Percentiles rank a stretch among this genome's conserved stretches.
Evolutionary conservation across 768 basidiomycete species (phyloP).

Genomic region (Leucosporidium scottii): DNA sequence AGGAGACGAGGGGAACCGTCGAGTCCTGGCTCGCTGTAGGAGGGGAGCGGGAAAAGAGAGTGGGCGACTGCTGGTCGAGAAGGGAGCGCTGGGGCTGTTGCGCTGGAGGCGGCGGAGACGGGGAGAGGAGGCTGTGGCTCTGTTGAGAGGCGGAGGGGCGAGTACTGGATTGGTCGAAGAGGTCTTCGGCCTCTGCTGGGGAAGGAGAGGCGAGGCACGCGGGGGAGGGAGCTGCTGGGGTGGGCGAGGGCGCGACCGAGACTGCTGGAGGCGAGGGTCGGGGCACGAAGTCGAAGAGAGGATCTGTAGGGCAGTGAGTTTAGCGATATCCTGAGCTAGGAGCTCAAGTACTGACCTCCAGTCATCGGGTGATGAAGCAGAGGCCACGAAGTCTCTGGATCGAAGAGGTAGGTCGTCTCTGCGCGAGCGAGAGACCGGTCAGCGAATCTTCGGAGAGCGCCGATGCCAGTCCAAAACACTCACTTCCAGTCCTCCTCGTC

Average conservation of each 20-base stretch:
- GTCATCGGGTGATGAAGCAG: slow-evolving; percentile 12
- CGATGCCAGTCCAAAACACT: no score
- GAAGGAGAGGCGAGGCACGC: not conserved
- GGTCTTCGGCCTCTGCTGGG: no score
- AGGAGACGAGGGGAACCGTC: not conserved
- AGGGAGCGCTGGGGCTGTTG: not conserved
- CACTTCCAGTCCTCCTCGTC: not conserved
- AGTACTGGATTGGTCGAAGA: no score
- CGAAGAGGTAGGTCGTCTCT: slow-evolving; percentile 19
- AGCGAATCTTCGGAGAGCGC: no score
- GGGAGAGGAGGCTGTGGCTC: slow-evolving; percentile 46
- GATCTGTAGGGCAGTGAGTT: not conserved
- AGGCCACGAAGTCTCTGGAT: slow-evolving; percentile 19
- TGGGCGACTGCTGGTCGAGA: not conserved
- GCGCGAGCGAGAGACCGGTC: not conserved
- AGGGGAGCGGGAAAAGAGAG: not conserved
- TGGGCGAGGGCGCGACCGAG: not conserved
- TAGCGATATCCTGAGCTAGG: no score
- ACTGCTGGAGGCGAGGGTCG: slow-evolving; percentile 1
- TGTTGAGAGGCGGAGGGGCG: slow-evolving; percentile 50
- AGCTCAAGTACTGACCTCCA: slow-evolving; percentile 8
- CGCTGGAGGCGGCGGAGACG: not conserved
- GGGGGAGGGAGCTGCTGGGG: not conserved
- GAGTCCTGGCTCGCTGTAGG: not conserved
- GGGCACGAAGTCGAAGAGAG: slow-evolving; percentile 24